Base-by-base conservation (phyloP, 2,329 filamentous ascomycete species). In the Fusarium piperis region DNA sequence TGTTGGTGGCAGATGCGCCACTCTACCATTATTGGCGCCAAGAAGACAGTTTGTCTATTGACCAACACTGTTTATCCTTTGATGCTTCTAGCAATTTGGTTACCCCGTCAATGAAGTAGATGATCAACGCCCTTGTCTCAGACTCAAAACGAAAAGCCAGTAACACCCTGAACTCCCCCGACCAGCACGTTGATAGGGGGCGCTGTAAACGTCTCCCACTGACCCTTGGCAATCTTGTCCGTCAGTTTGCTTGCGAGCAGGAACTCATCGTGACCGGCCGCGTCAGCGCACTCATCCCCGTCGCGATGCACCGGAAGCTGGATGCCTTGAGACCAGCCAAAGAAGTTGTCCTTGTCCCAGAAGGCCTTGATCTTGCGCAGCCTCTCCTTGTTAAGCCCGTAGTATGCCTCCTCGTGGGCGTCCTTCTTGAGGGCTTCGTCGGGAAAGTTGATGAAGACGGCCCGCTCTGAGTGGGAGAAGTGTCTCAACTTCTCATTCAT, bases 361-460 rank as follows among this genome's bases (percentile, higher is more conserved):
- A 72, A 35, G 5, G 68, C 8, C 67, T 81, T 82, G 44, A 81
- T 30, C 0, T 57, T 26, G 16, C 68, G 74, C 4, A 81, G 33
- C 35, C 72, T 58, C 1, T 64, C 3, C 3, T 55, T 46, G 32
- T 82, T 81, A 0, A 62, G 59, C 1, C 80, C 80, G 36, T 74
- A 81, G 62, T 81, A 81, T 5, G 76, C 75, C n/a, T 55, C 64
- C n/a, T 80, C 77, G 33, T 78, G 68, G 3, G 38, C 61, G 0
- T 58, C 20, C 0, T 28, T 3, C 12, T 59, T 26, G 2, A 74
- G 38, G 0, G 56, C 57, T 0, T 36, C 26, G 59, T 80, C 77
- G 0, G 79, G 72, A 38, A 81, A 81, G 55, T 79, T 79, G 59
- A 81, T 36, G 23, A 77, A 80, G 4, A 72, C 62, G 0, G 78